These are phyloP conservation scores for Solanum piurae DNA, from an alignment of 257 asterid species.

Conservation along the genomic window DNA sequence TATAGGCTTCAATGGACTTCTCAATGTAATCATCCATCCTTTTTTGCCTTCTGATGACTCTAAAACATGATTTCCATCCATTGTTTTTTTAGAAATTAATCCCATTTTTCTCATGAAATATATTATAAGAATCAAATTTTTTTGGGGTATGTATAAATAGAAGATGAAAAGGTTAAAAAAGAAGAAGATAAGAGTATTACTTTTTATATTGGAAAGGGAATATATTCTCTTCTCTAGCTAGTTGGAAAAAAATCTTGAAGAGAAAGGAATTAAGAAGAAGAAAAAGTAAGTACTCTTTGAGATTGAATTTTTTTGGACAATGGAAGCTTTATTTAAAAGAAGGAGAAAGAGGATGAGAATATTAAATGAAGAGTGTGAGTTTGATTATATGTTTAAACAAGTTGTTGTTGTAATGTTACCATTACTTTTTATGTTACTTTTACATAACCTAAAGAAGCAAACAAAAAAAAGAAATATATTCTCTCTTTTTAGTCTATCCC, in stretches of 20 bases:
- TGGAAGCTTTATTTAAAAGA: constrained; percentile 4
- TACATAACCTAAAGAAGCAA: not conserved
- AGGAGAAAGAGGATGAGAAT: not conserved
- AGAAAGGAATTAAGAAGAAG: not conserved
- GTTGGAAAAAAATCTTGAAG: constrained; percentile 5
- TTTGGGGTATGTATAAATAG: not conserved
- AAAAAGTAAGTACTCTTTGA: constrained; percentile 1
- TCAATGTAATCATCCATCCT: constrained; percentile 21
- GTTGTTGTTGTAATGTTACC: not conserved
- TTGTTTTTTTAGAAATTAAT: not conserved
- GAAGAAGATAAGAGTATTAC: not conserved
- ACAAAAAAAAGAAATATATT: not conserved
- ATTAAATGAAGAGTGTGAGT: not conserved
- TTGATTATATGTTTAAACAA: not conserved
- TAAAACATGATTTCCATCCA: constrained; percentile 4
- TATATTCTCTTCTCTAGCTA: constrained; percentile 4
- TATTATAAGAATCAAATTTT: not conserved
- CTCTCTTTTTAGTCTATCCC: not conserved
- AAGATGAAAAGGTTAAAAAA: not conserved
- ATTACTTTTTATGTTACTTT: not conserved
- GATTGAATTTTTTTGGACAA: not conserved
- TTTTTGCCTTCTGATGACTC: constrained; percentile 13
- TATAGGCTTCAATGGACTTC: constrained; percentile 21
- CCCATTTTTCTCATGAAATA: not conserved
- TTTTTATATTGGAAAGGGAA: not conserved